These are phyloP conservation scores for Reticulascus tulasneorum DNA, from an alignment of 2,329 filamentous ascomycete species.

Conservation along the genomic window DNA sequence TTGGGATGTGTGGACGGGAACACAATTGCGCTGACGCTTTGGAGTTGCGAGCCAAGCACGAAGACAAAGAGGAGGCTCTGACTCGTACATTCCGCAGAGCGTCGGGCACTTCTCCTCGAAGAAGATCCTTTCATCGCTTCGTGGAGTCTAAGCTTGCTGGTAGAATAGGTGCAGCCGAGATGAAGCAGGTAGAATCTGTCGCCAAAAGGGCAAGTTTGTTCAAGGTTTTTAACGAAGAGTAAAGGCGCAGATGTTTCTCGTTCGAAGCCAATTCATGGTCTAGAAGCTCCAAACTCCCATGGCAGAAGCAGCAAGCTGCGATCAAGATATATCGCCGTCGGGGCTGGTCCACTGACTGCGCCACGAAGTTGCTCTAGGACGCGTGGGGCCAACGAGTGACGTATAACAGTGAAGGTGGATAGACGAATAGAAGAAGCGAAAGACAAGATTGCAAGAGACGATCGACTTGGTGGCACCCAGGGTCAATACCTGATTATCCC, in stretches of 20 bases:
- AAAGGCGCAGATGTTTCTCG: too few relatives aligned
- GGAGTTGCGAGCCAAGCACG: conserved; percentile 5
- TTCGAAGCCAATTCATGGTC: conserved; percentile 7
- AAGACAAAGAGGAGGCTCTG: conserved; percentile 3
- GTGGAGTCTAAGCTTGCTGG: neutral
- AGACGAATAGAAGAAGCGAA: conserved; percentile 8
- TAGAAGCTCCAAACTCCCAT: conserved; percentile 4
- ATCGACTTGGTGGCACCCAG: conserved; percentile 13
- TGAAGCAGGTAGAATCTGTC: too few relatives aligned
- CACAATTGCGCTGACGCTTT: conserved; percentile 2
- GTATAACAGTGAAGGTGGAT: conserved; percentile 6
- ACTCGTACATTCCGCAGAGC: neutral
- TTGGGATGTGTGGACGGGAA: conserved; percentile 6
- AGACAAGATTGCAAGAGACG: conserved; percentile 5
- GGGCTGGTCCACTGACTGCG: conserved; percentile 3
- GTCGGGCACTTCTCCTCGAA: conserved; percentile 3
- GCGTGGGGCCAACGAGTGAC: conserved; percentile 10
- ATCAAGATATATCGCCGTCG: conserved; percentile 7
- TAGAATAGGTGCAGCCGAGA: too few relatives aligned
- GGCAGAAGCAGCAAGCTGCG: conserved; percentile 1
- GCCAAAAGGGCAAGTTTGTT: too few relatives aligned
- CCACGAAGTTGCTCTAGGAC: conserved; percentile 6
- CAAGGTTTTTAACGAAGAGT: too few relatives aligned
- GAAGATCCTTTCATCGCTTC: conserved; percentile 4
- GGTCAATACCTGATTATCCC: conserved; percentile 14